phyloP scores from a whole-genome alignment of 1,284 basidiomycete genomes.

The Peniophora sp. region DNA sequence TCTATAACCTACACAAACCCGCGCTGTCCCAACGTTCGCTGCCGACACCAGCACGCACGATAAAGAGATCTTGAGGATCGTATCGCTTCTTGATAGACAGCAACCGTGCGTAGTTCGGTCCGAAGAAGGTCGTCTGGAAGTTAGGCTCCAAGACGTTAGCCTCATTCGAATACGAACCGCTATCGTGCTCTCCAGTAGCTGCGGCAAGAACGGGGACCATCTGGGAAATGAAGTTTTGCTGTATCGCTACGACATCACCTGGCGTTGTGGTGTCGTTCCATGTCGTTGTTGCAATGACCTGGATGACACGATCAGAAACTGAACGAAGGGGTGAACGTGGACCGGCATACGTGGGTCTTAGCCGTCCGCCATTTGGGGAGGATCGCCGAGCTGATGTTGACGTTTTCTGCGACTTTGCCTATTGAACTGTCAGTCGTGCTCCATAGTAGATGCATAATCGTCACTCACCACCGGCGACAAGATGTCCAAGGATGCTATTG shows the following conservation, averaged over 20 bases:
- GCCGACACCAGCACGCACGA: conserved; percentile 21
- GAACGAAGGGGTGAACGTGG: neutral
- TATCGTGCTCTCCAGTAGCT: conserved; percentile 14
- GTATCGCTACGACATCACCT: conserved; percentile 8
- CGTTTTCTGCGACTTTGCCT: conserved; percentile 24
- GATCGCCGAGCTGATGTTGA: conserved; percentile 19
- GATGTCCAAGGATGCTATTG: conserved; percentile 3
- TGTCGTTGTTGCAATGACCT: conserved; percentile 4
- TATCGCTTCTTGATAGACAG: conserved; percentile 20
- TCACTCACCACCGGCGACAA: conserved; percentile 9
- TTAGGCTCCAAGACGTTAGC: conserved; percentile 20
- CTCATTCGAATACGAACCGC: conserved; percentile 23
- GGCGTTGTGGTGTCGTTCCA: conserved; percentile 6
- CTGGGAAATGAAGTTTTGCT: conserved; percentile 11
- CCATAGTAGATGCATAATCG: too few species aligned
- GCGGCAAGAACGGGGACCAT: conserved; percentile 12
- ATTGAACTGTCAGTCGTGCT: conserved; percentile 1
- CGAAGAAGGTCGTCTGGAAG: conserved; percentile 23
- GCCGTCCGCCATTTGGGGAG: conserved; percentile 24
- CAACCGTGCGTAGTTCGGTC: conserved; percentile 21
- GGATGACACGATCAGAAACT: neutral
- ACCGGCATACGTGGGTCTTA: conserved; percentile 21
- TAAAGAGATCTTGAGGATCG: conserved; percentile 24
- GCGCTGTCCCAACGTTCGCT: conserved; percentile 21
- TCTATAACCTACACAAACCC: conserved; percentile 15